phyloP scores from a whole-genome alignment of 331 rosid genomes.

The Acacia pycnantha region DNA sequence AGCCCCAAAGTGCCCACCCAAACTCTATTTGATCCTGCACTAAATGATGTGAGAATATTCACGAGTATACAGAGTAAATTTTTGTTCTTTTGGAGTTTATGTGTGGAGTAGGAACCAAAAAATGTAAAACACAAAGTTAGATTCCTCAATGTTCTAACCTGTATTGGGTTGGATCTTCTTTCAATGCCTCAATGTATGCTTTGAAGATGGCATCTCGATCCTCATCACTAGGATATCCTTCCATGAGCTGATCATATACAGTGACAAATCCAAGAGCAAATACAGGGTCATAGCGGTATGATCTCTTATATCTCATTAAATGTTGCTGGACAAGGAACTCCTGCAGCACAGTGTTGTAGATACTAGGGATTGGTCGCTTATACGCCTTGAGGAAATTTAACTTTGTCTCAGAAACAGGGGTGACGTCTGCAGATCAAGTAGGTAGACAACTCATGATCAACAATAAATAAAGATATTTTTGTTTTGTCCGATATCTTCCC shows the following conservation, averaged over 20 bases:
- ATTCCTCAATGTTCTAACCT: constrained; percentile 51
- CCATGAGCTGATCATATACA: constrained; percentile 88
- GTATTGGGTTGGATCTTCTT: constrained; percentile 83
- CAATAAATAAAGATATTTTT: background rate
- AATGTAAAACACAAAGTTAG: background rate
- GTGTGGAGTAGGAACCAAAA: constrained; percentile 7
- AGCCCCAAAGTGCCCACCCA: no score
- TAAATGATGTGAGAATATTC: no score
- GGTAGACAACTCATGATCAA: constrained; percentile 24
- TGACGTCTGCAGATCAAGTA: constrained; percentile 48
- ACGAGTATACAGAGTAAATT: no score
- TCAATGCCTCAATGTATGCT: constrained; percentile 75
- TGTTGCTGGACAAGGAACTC: constrained; percentile 96
- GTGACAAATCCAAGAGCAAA: constrained; percentile 95
- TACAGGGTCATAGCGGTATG: constrained; percentile 80
- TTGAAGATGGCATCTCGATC: constrained; percentile 85
- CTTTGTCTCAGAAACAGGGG: constrained; percentile 84
- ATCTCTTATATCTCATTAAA: constrained; percentile 77
- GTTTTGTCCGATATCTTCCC: no score
- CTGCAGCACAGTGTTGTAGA: constrained; percentile 82
- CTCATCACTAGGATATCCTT: constrained; percentile 84
- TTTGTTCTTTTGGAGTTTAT: background rate
- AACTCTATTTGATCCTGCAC: no score
- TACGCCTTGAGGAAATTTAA: constrained; percentile 76
- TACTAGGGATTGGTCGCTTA: constrained; percentile 84